These are phyloP conservation scores for Coprinellus micaceus DNA, from an alignment of 768 basidiomycete species.

Conservation along the genomic window DNA sequence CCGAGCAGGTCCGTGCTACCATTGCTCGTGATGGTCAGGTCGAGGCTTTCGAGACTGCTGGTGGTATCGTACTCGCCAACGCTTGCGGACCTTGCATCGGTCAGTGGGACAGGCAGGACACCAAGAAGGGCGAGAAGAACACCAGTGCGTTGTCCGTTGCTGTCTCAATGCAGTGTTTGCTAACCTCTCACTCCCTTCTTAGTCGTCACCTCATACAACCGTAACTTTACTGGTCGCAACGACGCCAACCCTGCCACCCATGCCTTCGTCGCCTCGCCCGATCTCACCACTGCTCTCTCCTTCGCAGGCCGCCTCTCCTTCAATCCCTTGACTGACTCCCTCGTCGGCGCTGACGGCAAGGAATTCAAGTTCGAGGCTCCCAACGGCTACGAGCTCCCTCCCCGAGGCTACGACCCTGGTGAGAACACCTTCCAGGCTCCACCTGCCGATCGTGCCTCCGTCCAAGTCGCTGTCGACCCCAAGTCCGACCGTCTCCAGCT, in stretches of 20 bases:
- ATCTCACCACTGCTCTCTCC: conserved; percentile 94
- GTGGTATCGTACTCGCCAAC: conserved; percentile 93
- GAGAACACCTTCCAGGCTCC: conserved; percentile 97
- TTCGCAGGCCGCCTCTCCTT: conserved; percentile 93
- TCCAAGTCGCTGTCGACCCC: conserved; percentile 83
- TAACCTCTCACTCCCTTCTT: conserved; percentile 10
- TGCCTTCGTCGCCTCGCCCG: conserved; percentile 90
- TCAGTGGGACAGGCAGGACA: conserved; percentile 97
- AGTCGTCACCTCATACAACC: conserved; percentile 99
- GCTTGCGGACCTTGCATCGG: conserved; percentile 99
- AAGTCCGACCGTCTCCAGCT: conserved; percentile 89
- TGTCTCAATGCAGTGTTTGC: background rate
- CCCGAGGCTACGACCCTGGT: conserved; percentile 93
- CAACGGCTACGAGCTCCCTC: conserved; percentile 87
- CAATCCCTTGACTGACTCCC: conserved; percentile 91
- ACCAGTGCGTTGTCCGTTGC: conserved; percentile 61
- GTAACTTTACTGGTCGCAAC: conserved; percentile 99
- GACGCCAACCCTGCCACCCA: conserved; percentile 99
- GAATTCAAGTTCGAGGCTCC: conserved; percentile 96
- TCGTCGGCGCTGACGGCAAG: conserved; percentile 89
- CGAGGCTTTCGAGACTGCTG: conserved; percentile 77
- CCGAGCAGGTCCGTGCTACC: conserved; percentile 97
- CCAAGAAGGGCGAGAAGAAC: conserved; percentile 95
- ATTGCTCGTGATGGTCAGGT: conserved; percentile 96
- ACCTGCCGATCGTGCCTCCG: conserved; percentile 76